Evolutionary conservation across 208 protist genomes (phyloP).

Genomic region (Acanthamoeba castellanii): DNA sequence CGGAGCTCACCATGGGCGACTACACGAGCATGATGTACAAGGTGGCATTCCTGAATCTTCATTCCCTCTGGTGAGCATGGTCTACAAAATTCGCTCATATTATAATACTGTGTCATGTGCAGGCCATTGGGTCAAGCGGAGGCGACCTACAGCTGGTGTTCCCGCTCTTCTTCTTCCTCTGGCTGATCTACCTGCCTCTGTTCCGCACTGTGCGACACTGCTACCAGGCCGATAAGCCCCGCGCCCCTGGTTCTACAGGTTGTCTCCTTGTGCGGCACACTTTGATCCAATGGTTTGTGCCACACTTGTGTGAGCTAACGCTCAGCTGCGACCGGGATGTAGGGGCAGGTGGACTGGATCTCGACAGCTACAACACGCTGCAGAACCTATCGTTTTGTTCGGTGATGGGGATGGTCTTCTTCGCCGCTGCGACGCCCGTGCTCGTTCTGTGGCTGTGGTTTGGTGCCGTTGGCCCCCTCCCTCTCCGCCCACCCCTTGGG

Average conservation of each 20-base stretch:
- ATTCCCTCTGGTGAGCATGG: not conserved
- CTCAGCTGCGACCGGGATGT: too few relatives aligned
- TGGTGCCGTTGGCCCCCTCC: not conserved
- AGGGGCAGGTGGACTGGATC: not conserved
- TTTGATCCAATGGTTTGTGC: not conserved
- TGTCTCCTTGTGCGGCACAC: not conserved
- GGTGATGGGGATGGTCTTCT: not conserved
- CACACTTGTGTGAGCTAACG: not conserved
- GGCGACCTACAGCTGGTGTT: not conserved
- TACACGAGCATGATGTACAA: not conserved
- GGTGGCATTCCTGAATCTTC: not conserved
- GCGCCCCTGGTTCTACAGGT: not conserved
- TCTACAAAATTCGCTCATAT: not conserved
- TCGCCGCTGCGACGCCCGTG: constrained; percentile 10
- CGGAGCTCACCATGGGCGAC: not conserved
- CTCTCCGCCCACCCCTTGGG: too few relatives aligned
- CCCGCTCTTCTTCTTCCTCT: constrained; percentile 37
- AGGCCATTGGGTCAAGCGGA: constrained; percentile 35
- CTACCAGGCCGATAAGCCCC: not conserved
- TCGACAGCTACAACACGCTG: constrained; percentile 35
- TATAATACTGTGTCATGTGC: not conserved
- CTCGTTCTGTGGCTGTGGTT: not conserved
- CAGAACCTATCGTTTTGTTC: not conserved
- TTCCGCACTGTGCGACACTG: not conserved
- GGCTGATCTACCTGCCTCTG: not conserved